Evolutionary conservation across 2,329 filamentous ascomycete genomes (phyloP).

Genomic region (Golovinomyces cichoracearum): DNA sequence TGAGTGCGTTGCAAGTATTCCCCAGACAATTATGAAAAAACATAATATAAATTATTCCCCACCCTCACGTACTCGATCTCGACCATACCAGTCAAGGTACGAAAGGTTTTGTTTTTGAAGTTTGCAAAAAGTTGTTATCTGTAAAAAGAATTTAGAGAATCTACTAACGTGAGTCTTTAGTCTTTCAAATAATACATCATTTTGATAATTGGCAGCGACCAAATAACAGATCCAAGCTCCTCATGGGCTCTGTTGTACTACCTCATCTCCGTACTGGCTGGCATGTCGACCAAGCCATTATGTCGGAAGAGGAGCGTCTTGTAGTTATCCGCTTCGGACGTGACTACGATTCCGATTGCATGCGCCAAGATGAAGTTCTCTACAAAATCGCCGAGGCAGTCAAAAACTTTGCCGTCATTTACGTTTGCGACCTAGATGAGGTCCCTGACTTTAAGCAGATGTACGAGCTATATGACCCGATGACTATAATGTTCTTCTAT

Average conservation of each 20-base stretch:
- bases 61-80: no score
- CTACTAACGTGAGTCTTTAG: no score
- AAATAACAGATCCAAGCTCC: no score
- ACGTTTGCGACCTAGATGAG: slow-evolving; percentile 77
- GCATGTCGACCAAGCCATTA: slow-evolving; percentile 95
- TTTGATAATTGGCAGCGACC: no score
- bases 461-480: slow-evolving; percentile 78
- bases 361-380: slow-evolving; percentile 74
- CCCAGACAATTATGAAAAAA: no score
- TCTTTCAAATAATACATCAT: no score
- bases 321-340: slow-evolving; percentile 85
- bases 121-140: no score
- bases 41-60: no score
- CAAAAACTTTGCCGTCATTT: slow-evolving; percentile 80
- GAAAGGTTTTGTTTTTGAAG: no score
- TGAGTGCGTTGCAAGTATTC: no score
- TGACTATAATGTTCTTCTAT: slow-evolving; percentile 95
- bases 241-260: slow-evolving; percentile 55
- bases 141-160: no score
- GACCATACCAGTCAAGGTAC: no score
- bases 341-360: slow-evolving; percentile 57
- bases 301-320: slow-evolving; percentile 65
- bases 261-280: slow-evolving; percentile 78
- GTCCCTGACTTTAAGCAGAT: slow-evolving; percentile 87
- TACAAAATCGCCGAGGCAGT: slow-evolving; percentile 55